These are phyloP conservation scores for Capronia americana DNA, from an alignment of 2,329 filamentous ascomycete species.

Conservation along the genomic window DNA sequence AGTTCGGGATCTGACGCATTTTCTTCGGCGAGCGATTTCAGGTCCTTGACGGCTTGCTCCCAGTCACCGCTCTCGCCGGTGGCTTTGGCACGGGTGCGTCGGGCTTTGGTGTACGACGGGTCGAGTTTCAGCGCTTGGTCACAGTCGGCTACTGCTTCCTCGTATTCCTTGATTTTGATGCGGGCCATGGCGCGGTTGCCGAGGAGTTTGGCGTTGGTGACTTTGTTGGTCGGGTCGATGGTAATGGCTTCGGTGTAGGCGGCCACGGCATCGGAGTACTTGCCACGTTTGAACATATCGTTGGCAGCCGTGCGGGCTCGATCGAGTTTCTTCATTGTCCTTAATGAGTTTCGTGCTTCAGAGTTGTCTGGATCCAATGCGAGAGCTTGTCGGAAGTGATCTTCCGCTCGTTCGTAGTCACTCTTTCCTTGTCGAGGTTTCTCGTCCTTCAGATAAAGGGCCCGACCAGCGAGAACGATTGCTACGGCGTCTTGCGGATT, in stretches of 20 bases:
- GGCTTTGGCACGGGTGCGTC: slow-evolving; percentile 92
- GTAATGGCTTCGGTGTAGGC: slow-evolving; percentile 83
- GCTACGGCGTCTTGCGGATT: slow-evolving; percentile 95
- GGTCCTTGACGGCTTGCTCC: slow-evolving; percentile 88
- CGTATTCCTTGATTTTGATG: slow-evolving; percentile 79
- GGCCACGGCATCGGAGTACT: slow-evolving; percentile 79
- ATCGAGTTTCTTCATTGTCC: slow-evolving; percentile 89
- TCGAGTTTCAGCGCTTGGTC: slow-evolving; percentile 84
- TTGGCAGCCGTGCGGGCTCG: slow-evolving; percentile 96
- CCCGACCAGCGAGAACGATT: slow-evolving; percentile 83
- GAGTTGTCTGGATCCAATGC: slow-evolving; percentile 91
- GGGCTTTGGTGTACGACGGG: slow-evolving; percentile 83
- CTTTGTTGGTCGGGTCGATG: slow-evolving; percentile 85
- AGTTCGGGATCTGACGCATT: slow-evolving; percentile 83
- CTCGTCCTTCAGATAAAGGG: slow-evolving; percentile 88
- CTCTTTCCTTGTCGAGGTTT: slow-evolving; percentile 57
- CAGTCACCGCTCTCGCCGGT: slow-evolving; percentile 83
- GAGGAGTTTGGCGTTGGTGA: slow-evolving; percentile 91
- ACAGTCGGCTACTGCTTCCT: slow-evolving; percentile 82
- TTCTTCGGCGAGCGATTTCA: slow-evolving; percentile 82
- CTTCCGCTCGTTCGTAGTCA: slow-evolving; percentile 76
- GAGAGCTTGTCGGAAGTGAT: slow-evolving; percentile 88
- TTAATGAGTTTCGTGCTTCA: slow-evolving; percentile 84
- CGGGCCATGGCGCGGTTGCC: slow-evolving; percentile 91
- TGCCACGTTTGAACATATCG: slow-evolving; percentile 81